A percentile compares a stretch with the other conserved stretches of the same genome.
These are phyloP conservation scores for Paratinospora sagittata DNA, from an alignment of 164 flowering plant genomes.

Conservation along the genomic window DNA sequence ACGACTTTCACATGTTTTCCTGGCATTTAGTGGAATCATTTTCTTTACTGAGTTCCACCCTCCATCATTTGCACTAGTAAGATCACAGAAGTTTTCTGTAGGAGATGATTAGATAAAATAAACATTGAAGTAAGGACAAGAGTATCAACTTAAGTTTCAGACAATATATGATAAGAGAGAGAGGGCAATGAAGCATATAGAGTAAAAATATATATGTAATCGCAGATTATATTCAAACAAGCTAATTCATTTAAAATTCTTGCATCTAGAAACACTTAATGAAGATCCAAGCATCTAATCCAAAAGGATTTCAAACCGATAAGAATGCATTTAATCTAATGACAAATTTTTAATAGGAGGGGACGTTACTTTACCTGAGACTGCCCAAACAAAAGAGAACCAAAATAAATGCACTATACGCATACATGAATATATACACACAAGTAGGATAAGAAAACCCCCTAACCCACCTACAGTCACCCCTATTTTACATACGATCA, in stretches of 20 bases:
- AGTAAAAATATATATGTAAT: background rate
- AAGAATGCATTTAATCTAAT: background rate
- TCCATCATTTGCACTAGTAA: constrained; percentile 40
- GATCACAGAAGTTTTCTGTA: constrained; percentile 55
- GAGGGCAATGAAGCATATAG: background rate
- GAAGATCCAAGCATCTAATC: background rate
- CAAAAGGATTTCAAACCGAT: background rate
- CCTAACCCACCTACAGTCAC: too few species aligned
- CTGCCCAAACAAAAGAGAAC: background rate
- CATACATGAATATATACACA: too few species aligned
- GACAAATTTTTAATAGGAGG: background rate
- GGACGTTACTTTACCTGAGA: background rate
- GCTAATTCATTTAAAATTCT: background rate
- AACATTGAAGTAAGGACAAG: background rate
- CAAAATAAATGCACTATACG: background rate
- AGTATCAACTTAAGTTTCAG: background rate
- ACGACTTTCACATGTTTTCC: constrained; percentile 34
- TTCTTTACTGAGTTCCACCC: constrained; percentile 38
- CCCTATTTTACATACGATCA: too few species aligned
- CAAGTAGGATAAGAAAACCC: too few species aligned
- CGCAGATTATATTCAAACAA: background rate
- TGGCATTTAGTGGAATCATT: constrained; percentile 44
- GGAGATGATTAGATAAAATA: background rate
- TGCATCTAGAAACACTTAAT: background rate
- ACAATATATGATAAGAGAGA: background rate